phyloP scores from a whole-genome alignment of 352 stramenopile species.

The Globisporangium parvum region DNA sequence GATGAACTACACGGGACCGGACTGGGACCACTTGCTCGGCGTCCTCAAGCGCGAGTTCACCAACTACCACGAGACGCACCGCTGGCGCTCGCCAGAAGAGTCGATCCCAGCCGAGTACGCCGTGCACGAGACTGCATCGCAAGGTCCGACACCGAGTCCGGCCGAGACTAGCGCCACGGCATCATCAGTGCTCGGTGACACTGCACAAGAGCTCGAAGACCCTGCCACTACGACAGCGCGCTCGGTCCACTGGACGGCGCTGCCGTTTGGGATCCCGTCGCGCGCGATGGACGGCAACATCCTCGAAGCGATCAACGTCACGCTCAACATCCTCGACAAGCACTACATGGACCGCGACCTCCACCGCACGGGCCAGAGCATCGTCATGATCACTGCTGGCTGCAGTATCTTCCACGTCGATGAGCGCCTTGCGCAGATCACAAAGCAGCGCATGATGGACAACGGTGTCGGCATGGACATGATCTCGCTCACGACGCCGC shows the following conservation, averaged over 20 bases:
- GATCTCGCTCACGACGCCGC: slow-evolving; percentile 91
- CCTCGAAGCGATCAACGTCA: slow-evolving; percentile 97
- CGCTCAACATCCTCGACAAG: slow-evolving; percentile 98
- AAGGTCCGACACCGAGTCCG: neutral
- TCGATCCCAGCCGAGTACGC: slow-evolving; percentile 40
- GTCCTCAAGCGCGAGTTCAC: slow-evolving; percentile 94
- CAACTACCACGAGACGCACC: slow-evolving; percentile 82
- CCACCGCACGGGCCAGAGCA: slow-evolving; percentile 92
- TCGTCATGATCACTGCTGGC: slow-evolving; percentile 94
- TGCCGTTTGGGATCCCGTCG: slow-evolving; percentile 68
- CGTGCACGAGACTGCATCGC: slow-evolving; percentile 3
- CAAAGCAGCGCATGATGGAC: slow-evolving; percentile 99
- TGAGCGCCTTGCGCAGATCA: slow-evolving; percentile 93
- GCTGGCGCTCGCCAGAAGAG: slow-evolving; percentile 52
- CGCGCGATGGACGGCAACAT: slow-evolving; percentile 90
- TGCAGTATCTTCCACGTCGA: slow-evolving; percentile 97
- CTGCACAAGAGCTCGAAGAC: neutral
- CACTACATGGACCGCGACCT: slow-evolving; percentile 98
- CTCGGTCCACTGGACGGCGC: slow-evolving; percentile 51
- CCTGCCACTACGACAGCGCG: too few relatives aligned
- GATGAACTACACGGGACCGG: slow-evolving; percentile 84
- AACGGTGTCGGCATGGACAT: slow-evolving; percentile 99
- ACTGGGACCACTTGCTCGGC: slow-evolving; percentile 88
- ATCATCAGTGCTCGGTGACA: too few relatives aligned
- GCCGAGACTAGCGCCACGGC: too few relatives aligned